A percentile compares a stretch with the other conserved stretches of the same genome.
These are phyloP conservation scores for Salisapilia sapeloensis DNA, from an alignment of 352 stramenopile genomes.

Conservation along the genomic window DNA sequence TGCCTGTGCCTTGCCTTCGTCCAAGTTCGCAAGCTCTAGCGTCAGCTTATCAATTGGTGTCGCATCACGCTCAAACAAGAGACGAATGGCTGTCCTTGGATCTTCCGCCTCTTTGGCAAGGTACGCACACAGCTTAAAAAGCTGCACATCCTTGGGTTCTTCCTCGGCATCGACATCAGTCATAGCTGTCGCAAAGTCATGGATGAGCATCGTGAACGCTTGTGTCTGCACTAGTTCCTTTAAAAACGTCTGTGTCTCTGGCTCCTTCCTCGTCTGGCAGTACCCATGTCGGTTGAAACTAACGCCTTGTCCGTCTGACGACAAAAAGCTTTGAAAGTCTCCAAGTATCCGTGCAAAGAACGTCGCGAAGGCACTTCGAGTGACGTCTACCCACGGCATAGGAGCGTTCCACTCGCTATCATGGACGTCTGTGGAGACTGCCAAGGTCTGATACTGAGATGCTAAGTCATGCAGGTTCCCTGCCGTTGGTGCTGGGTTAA, in stretches of 20 bases:
- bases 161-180: too few species aligned
- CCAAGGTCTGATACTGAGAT: conserved; percentile 28
- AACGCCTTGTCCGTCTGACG: neutral
- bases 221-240: conserved; percentile 41
- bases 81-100: conserved; percentile 12
- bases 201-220: conserved; percentile 40
- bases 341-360: conserved; percentile 51
- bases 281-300: conserved; percentile 24
- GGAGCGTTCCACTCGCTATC: conserved; percentile 19
- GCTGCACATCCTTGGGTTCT: too few species aligned
- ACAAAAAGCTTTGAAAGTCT: conserved; percentile 22
- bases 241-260: conserved; percentile 12
- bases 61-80: conserved; percentile 39
- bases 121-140: conserved; percentile 51
- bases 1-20: too few species aligned
- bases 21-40: conserved; percentile 15
- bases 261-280: conserved; percentile 8
- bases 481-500: conserved; percentile 26
- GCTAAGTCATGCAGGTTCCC: conserved; percentile 41
- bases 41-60: conserved; percentile 13
- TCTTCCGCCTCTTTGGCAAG: conserved; percentile 21
- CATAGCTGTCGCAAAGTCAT: conserved; percentile 44
- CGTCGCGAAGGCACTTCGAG: conserved; percentile 34
- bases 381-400: conserved; percentile 36
- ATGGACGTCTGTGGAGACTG: conserved; percentile 27